Percentiles rank a stretch among this genome's conserved stretches.
Conservation (phyloP, 1,284 basidiomycete species). For the Hypsizygus ulmarius region DNA sequence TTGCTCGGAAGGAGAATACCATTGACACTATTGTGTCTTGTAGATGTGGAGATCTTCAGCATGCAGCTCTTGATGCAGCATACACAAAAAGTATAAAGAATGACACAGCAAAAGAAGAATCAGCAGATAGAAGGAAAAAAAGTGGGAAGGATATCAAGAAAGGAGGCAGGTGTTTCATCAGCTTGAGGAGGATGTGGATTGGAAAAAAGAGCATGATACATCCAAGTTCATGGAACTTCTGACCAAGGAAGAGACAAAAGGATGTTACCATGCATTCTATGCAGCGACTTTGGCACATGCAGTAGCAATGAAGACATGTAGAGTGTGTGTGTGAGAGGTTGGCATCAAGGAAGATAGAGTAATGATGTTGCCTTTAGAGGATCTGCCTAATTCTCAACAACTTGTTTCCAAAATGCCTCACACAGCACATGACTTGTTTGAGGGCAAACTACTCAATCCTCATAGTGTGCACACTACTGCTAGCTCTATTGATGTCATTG, state of each 20-base stretch:
- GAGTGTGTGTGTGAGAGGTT: conserved; percentile 17
- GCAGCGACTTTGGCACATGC: conserved; percentile 19
- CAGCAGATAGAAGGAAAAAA: too few species aligned
- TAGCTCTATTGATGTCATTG: neutral
- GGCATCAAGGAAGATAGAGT: neutral
- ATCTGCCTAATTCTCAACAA: conserved; percentile 12
- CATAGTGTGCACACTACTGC: neutral
- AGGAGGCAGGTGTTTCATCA: neutral
- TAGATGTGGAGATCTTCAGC: too few species aligned
- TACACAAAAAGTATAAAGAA: too few species aligned
- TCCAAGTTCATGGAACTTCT: conserved; percentile 15
- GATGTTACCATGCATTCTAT: conserved; percentile 19
- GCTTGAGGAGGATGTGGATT: neutral
- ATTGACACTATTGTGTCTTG: too few species aligned
- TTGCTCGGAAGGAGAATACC: too few species aligned
- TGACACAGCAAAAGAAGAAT: too few species aligned
- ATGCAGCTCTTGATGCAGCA: too few species aligned
- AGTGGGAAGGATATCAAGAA: too few species aligned
- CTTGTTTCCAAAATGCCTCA: conserved; percentile 10
- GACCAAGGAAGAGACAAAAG: conserved; percentile 7
- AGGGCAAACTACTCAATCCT: conserved; percentile 13
- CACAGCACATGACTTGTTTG: conserved; percentile 11
- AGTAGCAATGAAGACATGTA: conserved; percentile 17
- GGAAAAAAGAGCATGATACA: conserved; percentile 5
- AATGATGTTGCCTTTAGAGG: neutral